Conservation (phyloP, 2,329 filamentous ascomycete genomes). For the Didymellaceae sp. region DNA sequence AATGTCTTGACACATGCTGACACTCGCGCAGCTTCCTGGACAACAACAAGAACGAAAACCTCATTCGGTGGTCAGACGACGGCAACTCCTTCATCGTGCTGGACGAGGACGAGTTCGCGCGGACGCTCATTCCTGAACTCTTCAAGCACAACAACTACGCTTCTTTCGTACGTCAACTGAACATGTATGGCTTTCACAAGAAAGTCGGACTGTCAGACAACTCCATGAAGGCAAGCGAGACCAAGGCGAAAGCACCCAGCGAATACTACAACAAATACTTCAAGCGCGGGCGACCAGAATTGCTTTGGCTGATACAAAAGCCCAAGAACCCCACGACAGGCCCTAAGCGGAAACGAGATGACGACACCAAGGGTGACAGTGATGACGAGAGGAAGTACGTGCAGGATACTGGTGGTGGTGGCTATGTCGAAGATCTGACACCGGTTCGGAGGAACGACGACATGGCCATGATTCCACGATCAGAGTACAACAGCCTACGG, state of each 20-base stretch:
- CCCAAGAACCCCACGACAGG: conserved; percentile 72
- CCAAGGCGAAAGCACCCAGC: conserved; percentile 96
- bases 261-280: conserved; percentile 99
- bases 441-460: conserved; percentile 50
- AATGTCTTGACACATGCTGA: conserved; percentile 18
- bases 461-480: conserved; percentile 64
- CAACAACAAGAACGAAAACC: conserved; percentile 87
- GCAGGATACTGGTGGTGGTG: conserved; percentile 53
- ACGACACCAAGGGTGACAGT: conserved; percentile 71
- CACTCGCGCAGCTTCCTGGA: conserved; percentile 79
- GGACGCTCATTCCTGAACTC: conserved; percentile 74
- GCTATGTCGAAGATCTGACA: conserved; percentile 52
- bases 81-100: conserved; percentile 96
- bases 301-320: conserved; percentile 96
- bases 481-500: conserved; percentile 78
- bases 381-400: conserved; percentile 64
- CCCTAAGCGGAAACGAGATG: conserved; percentile 59
- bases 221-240: conserved; percentile 95
- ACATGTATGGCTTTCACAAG: conserved; percentile 64
- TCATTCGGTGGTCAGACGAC: conserved; percentile 96
- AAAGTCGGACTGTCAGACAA: conserved; percentile 83
- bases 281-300: conserved; percentile 86
- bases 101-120: conserved; percentile 89
- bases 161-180: conserved; percentile 75
- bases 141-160: conserved; percentile 84